Base-by-base conservation (phyloP, 2,329 filamentous ascomycete species). In the Beauveria pseudobassiana region DNA sequence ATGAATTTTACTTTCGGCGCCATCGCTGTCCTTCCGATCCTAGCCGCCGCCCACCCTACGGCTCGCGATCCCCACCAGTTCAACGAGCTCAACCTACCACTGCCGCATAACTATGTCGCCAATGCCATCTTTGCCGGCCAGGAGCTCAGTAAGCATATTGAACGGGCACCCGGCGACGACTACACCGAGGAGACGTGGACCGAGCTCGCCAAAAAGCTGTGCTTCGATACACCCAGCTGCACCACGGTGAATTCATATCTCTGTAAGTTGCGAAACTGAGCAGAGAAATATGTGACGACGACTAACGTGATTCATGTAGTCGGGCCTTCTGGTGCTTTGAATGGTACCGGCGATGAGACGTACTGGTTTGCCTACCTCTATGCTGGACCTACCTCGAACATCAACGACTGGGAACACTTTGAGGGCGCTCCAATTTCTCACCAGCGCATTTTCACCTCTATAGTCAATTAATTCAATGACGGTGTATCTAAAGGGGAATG, bases 391-490 rank as follows among this genome's bases (percentile, higher is more conserved):
- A 24, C 38, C 0, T 46, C 57, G 18, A 59, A 40, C 38, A 42
- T 46, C 8, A 20, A 49, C 16, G 40, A 59, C 40, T 59, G 57
- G 57, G 26, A 28, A 18, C 57, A 53, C 38, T 18, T 42, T 5
- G 45, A 50, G 18, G 30, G n/a, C 6, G 38, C 49, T 20, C 46
- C 45, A 22, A 53, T 46, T 14, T 30, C 57, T 42, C 48, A 59
- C n/a, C 57, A 40, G 57, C 57, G 49, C 49, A 34, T 59, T 4
- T 51, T 59, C 16, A 51, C 56, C n/a, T 68, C 65, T 46, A 67
- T 67, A 8, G 73, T 70, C 14, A 67, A 73, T 34, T 51, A 63
- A 5, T 16, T 0, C 34, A 38, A 38, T 6, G 12, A 2, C 34
- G 5, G 12, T 14, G 5, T 38, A 14, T 38, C 12, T 38, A 14